These are phyloP conservation scores for Neonectria sp. DNA, from an alignment of 2,329 filamentous ascomycete species.

Conservation along the genomic window DNA sequence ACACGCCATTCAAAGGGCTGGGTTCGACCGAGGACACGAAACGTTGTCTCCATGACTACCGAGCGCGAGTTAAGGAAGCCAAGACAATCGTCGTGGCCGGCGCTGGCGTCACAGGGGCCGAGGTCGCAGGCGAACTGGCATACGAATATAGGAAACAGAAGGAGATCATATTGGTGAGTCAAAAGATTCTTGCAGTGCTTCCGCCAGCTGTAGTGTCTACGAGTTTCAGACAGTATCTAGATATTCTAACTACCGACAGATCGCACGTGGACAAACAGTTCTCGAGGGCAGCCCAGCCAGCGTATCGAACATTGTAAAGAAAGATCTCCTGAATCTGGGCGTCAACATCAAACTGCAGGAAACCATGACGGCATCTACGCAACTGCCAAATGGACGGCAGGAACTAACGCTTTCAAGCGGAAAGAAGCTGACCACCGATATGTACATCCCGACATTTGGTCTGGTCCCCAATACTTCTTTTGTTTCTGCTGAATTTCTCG, in stretches of 20 bases:
- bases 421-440: constrained; percentile 45
- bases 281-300: constrained; percentile 1
- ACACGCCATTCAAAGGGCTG: constrained; percentile 60
- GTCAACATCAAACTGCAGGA: constrained; percentile 4
- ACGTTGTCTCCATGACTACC: constrained; percentile 49
- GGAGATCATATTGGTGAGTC: constrained; percentile 38
- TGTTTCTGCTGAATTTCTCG: constrained; percentile 44
- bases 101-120: constrained; percentile 50
- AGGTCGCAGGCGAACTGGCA: constrained; percentile 50
- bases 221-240: too few relatives aligned
- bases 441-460: constrained; percentile 51
- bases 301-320: background rate
- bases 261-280: constrained; percentile 6
- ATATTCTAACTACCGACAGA: background rate
- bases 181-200: background rate
- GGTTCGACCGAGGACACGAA: constrained; percentile 56
- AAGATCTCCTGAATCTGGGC: background rate
- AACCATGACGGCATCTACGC: background rate
- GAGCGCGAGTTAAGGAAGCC: constrained; percentile 50
- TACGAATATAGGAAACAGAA: constrained; percentile 43
- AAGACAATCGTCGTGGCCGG: constrained; percentile 51
- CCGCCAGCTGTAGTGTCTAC: too few relatives aligned
- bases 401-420: constrained; percentile 33
- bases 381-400: constrained; percentile 1
- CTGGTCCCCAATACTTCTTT: constrained; percentile 48